Percentiles rank a stretch among this genome's conserved stretches.
phyloP scores from a whole-genome alignment of 495 filamentous ascomycete genomes.

The Sporormia fimetaria region DNA sequence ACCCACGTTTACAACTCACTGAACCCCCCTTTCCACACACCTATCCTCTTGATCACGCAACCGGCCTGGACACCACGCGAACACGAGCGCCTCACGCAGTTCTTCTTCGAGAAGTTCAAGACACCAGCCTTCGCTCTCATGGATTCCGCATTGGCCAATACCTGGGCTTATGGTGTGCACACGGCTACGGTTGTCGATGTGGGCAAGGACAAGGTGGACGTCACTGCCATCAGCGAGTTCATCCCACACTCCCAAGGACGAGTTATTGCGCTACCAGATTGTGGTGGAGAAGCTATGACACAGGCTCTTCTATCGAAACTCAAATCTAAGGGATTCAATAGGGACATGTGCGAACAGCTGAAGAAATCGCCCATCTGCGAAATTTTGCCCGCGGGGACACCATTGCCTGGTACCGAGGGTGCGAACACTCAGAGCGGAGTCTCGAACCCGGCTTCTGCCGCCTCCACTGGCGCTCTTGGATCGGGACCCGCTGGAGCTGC shows the following conservation, averaged over 20 bases:
- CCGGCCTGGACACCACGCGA: constrained; percentile 79
- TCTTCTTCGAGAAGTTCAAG: constrained; percentile 95
- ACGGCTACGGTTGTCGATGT: constrained; percentile 80
- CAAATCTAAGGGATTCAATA: constrained; percentile 54
- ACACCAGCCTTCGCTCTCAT: constrained; percentile 78
- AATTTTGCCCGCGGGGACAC: constrained; percentile 58
- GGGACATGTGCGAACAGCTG: constrained; percentile 90
- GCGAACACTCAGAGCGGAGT: constrained; percentile 36
- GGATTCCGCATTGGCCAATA: constrained; percentile 69
- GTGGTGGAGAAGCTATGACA: constrained; percentile 86
- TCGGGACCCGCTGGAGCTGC: constrained; percentile 33
- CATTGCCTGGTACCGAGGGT: constrained; percentile 43
- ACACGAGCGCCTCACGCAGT: constrained; percentile 71
- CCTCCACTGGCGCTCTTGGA: constrained; percentile 41
- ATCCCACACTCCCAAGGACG: constrained; percentile 50
- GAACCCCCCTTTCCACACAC: constrained; percentile 84
- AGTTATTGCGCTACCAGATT: constrained; percentile 51
- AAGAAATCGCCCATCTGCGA: constrained; percentile 85
- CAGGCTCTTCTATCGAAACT: constrained; percentile 59
- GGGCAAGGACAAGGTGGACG: constrained; percentile 79
- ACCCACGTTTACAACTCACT: constrained; percentile 75
- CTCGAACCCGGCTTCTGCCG: constrained; percentile 49
- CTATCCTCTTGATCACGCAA: constrained; percentile 75
- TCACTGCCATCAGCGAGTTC: constrained; percentile 77
- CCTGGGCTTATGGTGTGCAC: constrained; percentile 67